Evolutionary conservation across 2,329 filamentous ascomycete species (phyloP), one percentile per base, ranked within the genome.

Genomic region (Colletotrichum sp.): DNA sequence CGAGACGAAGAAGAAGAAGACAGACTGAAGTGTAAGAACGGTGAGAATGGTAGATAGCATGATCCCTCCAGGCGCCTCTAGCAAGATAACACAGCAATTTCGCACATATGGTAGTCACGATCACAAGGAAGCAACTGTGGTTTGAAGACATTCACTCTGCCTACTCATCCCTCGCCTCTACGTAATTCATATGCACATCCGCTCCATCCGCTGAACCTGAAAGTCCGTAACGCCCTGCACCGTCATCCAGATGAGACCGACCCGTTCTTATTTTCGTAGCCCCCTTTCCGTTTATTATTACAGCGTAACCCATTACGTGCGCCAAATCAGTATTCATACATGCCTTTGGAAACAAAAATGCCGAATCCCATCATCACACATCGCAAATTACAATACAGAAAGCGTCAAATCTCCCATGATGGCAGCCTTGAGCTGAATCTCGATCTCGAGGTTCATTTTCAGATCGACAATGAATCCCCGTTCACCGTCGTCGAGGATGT

Each of bases 1-100:
- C 24, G 82, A 83, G 68, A 83, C 79, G 78, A 88, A 88, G 80
- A 88, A 82, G 81, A 86, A 84, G 78, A 87, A 84, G 80, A 80
- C 68, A 26, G 78, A 78, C 8, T 78, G 60, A 15, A 15, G 8
- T 13, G n/a, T n/a, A 58, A 15, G 26, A 21, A 21, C 3, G n/a
- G n/a, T 48, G n/a, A 48, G 43, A 48, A 48, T 21, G 43, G 43
- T 48, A 48, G n/a, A 48, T 21, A n/a, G 43, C 43, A 48, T 48
- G 43, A 12, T n/a, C 43, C n/a, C 43, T 21, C n/a, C n/a, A 48
- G 43, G 43, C 43, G 43, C 10, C 10, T 48, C 5, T 48, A 13
- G n/a, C n/a, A 48, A 21, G 9, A 48, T n/a, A 12, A 48, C 18
- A 48, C 10, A 21, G n/a, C n/a, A n/a, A 21, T 21, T 12, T 21